Evolutionary conservation across 345 rosid species (phyloP).

Genomic region (Melaleuca alternifolia): DNA sequence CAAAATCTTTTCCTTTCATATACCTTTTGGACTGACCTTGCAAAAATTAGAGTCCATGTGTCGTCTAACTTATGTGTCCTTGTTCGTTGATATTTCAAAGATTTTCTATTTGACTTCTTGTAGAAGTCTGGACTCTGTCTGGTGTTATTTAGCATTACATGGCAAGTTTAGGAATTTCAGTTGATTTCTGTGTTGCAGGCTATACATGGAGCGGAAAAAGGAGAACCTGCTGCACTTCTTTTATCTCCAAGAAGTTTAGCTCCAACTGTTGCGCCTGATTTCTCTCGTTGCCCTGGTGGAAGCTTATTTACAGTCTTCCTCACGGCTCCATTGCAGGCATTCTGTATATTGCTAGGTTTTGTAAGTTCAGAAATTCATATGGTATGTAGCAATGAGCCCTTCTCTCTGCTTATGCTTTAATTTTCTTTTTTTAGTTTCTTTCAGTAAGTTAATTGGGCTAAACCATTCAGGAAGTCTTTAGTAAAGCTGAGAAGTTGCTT

Average conservation of each 20-base stretch:
- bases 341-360: conserved; percentile 68
- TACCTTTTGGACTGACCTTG: background rate
- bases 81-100: background rate
- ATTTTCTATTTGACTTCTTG: background rate
- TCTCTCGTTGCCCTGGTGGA: conserved; percentile 62
- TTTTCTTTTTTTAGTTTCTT: background rate
- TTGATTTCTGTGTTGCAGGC: conserved; percentile 21
- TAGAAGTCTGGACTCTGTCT: background rate
- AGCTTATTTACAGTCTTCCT: conserved; percentile 78
- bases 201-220: conserved; percentile 82
- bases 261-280: conserved; percentile 36
- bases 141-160: background rate
- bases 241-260: conserved; percentile 59
- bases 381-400: conserved; percentile 31
- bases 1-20: background rate
- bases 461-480: conserved; percentile 41
- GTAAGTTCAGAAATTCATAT: conserved; percentile 63
- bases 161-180: background rate
- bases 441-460: background rate
- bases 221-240: conserved; percentile 91
- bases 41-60: background rate
- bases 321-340: conserved; percentile 79
- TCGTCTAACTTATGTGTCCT: background rate
- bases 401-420: background rate
- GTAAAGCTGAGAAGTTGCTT: conserved; percentile 63